These are phyloP conservation scores for Urtica urens DNA, from an alignment of 306 rosid genomes.

Conservation along the genomic window DNA sequence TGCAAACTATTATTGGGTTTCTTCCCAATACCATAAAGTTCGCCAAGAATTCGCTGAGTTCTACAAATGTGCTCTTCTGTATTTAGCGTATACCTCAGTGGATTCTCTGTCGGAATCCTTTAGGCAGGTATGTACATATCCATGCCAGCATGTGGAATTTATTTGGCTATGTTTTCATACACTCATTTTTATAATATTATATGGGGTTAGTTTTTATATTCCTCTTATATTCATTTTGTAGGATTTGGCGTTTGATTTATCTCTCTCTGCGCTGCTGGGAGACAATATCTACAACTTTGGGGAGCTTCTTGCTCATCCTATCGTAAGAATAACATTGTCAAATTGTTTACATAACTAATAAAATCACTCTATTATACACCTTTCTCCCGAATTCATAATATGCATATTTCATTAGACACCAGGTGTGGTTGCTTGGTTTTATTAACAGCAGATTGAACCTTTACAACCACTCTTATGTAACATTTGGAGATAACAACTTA, in stretches of 20 bases:
- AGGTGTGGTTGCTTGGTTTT: too few relatives aligned
- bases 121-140: conserved; percentile 58
- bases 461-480: too few relatives aligned
- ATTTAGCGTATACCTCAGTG: conserved; percentile 90
- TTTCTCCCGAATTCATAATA: too few relatives aligned
- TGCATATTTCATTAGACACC: too few relatives aligned
- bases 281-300: conserved; percentile 98
- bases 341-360: not conserved
- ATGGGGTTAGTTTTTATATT: not conserved
- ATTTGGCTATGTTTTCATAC: too few relatives aligned
- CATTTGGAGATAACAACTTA: too few relatives aligned
- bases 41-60: conserved; percentile 96
- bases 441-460: too few relatives aligned
- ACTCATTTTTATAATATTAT: not conserved
- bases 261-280: conserved; percentile 93
- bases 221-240: conserved; percentile 14
- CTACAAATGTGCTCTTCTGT: conserved; percentile 97
- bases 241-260: conserved; percentile 97
- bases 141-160: conserved; percentile 8
- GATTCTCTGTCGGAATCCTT: conserved; percentile 96
- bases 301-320: conserved; percentile 95
- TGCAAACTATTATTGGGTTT: conserved; percentile 93
- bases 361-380: too few relatives aligned
- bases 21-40: conserved; percentile 75
- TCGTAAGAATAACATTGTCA: conserved; percentile 41